A percentile compares a stretch with the other conserved stretches of the same genome.
Conservation (phyloP, 2,329 filamentous ascomycete species). For the Cercospora sp. region DNA sequence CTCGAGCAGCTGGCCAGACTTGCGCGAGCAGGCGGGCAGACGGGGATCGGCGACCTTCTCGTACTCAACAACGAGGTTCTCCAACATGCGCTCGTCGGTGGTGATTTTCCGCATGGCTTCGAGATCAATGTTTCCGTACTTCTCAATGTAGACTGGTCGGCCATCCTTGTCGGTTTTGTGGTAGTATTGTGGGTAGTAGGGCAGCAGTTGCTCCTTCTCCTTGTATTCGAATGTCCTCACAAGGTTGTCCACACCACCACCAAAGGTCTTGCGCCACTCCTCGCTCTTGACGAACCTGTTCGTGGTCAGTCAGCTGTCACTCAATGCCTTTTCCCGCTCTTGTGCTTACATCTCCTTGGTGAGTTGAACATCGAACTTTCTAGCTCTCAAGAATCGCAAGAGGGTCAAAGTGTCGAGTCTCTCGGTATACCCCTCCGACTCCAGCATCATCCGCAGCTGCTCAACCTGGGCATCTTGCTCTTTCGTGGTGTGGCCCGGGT, state of each 20-base stretch:
- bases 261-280: conserved; percentile 85
- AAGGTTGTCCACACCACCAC: conserved; percentile 72
- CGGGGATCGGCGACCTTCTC: conserved; percentile 93
- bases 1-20: conserved; percentile 84
- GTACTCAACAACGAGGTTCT: conserved; percentile 96
- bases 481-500: conserved; percentile 82
- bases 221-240: conserved; percentile 80
- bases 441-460: conserved; percentile 81
- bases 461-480: conserved; percentile 86
- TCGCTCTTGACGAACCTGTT: conserved; percentile 85
- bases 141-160: conserved; percentile 94
- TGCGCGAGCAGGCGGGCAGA: conserved; percentile 91
- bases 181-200: conserved; percentile 98
- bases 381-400: conserved; percentile 74
- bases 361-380: conserved; percentile 87
- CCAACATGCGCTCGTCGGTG: conserved; percentile 86
- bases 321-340: not conserved
- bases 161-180: conserved; percentile 97
- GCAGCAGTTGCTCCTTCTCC: conserved; percentile 78
- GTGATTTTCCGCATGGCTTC: conserved; percentile 91
- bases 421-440: conserved; percentile 77
- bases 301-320: conserved; percentile 29
- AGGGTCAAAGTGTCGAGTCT: conserved; percentile 89
- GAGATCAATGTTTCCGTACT: conserved; percentile 90
- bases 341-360: conserved; percentile 79